Conservation (phyloP, 305 asterid species). For the Fraxinus ornus region DNA sequence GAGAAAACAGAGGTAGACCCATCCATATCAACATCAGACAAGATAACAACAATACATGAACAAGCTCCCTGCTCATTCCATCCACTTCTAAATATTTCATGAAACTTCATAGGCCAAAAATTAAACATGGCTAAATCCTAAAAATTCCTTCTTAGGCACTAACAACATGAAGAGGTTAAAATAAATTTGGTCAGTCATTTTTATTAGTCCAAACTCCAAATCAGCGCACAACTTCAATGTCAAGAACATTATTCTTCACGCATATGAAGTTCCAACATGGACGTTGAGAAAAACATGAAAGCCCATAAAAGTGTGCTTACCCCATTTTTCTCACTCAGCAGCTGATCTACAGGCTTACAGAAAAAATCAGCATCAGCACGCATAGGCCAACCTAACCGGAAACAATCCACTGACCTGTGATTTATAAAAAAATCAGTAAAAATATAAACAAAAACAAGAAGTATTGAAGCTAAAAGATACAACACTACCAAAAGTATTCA, state of each 20-base stretch:
- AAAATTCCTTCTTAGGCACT: not conserved
- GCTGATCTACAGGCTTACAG: conserved; percentile 50
- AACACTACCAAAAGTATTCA: conserved; percentile 87
- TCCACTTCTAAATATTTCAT: not conserved
- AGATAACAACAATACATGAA: not conserved
- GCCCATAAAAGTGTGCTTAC: conserved; percentile 40
- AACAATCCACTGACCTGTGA: conserved; percentile 95
- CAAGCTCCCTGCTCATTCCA: not conserved
- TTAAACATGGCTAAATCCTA: not conserved
- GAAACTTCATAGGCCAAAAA: not conserved
- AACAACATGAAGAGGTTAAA: not conserved
- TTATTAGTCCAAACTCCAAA: not conserved
- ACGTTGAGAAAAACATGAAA: conserved; percentile 16
- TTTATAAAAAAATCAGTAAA: conserved; percentile 8
- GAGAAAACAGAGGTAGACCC: not conserved
- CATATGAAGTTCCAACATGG: conserved; percentile 10
- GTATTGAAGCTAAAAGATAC: conserved; percentile 8
- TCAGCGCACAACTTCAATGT: conserved; percentile 3
- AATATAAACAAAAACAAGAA: conserved; percentile 1
- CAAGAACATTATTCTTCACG: conserved; percentile 7
- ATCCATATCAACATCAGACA: not conserved
- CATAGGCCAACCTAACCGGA: conserved; percentile 99
- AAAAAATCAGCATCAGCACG: conserved; percentile 99
- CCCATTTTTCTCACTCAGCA: conserved; percentile 62
- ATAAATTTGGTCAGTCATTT: not conserved